Conservation (phyloP, 495 filamentous ascomycete species). For the Tuber borchii region DNA sequence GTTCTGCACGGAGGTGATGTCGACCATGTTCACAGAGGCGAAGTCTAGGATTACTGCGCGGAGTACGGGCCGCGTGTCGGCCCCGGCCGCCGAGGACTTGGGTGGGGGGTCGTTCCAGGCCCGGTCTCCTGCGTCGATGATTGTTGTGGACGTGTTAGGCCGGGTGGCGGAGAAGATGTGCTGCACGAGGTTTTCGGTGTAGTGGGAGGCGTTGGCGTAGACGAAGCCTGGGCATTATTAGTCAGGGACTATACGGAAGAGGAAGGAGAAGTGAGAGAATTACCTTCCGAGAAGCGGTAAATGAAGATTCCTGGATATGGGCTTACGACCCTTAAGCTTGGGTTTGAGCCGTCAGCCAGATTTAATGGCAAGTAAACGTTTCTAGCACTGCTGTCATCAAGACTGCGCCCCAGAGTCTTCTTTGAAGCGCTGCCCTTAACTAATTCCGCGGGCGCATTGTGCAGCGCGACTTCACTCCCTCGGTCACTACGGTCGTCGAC, state of each 20-base stretch:
- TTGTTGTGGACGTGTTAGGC: conserved; percentile 62
- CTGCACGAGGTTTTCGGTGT: conserved; percentile 70
- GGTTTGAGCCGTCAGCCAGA: conserved; percentile 85
- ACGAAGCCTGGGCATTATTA: conserved; percentile 54
- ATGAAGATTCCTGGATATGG: conserved; percentile 96
- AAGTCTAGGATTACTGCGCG: conserved; percentile 95
- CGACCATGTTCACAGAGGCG: conserved; percentile 91
- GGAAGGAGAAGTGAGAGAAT: background rate
- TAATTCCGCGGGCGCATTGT: background rate
- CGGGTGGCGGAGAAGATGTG: conserved; percentile 72
- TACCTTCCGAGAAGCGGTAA: conserved; percentile 89
- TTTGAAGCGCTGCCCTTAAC: background rate
- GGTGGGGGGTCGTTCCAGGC: conserved; percentile 90
- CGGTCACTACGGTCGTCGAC: conserved; percentile 51
- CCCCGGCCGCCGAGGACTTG: conserved; percentile 50
- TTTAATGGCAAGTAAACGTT: conserved; percentile 88
- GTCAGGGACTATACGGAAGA: background rate
- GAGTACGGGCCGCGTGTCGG: conserved; percentile 61
- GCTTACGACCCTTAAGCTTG: conserved; percentile 65
- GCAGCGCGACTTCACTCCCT: conserved; percentile 24
- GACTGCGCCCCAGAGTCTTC: conserved; percentile 1
- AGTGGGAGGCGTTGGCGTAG: conserved; percentile 90
- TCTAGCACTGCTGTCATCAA: conserved; percentile 12
- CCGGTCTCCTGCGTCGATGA: conserved; percentile 65
- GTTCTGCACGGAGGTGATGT: conserved; percentile 89